phyloP scores from a whole-genome alignment of 768 basidiomycete genomes.

The Serendipita indica region DNA sequence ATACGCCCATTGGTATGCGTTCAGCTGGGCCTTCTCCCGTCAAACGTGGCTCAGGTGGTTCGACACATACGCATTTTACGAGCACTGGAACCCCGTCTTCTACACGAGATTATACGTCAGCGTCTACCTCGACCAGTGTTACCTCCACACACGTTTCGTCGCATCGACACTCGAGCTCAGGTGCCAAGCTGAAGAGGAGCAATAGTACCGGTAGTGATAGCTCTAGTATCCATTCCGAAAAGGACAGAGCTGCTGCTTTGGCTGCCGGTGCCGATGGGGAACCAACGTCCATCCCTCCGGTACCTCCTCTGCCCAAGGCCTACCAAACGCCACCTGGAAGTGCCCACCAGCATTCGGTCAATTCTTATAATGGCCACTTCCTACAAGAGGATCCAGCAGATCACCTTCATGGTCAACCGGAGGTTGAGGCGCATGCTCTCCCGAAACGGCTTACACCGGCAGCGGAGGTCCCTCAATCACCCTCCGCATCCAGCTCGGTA shows the following conservation, averaged over 20 bases:
- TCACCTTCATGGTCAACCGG: background rate
- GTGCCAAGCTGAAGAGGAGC: slow-evolving; percentile 42
- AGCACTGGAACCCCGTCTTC: slow-evolving; percentile 54
- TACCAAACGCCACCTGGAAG: slow-evolving; percentile 48
- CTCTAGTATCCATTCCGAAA: slow-evolving; percentile 58
- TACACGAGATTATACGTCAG: slow-evolving; percentile 71
- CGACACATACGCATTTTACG: slow-evolving; percentile 39
- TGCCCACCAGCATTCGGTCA: background rate
- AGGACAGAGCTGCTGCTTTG: slow-evolving; percentile 52
- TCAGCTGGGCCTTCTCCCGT: slow-evolving; percentile 21
- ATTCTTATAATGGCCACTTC: background rate
- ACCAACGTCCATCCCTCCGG: slow-evolving; percentile 66
- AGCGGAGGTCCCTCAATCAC: slow-evolving; percentile 22
- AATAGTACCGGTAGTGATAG: slow-evolving; percentile 82
- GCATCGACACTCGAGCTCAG: slow-evolving; percentile 44
- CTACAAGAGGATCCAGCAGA: background rate
- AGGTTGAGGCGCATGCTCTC: background rate
- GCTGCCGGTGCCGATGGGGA: slow-evolving; percentile 42
- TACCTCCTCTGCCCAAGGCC: slow-evolving; percentile 81
- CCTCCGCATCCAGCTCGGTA: background rate
- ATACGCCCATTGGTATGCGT: slow-evolving; percentile 10
- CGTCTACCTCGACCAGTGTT: slow-evolving; percentile 61
- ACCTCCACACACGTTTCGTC: slow-evolving; percentile 64
- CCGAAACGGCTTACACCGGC: slow-evolving; percentile 15
- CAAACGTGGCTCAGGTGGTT: slow-evolving; percentile 81